Evolutionary conservation across 257 asterid species (phyloP), one percentile per base, ranked within the genome.

Genomic region (Primulina tabacum): DNA sequence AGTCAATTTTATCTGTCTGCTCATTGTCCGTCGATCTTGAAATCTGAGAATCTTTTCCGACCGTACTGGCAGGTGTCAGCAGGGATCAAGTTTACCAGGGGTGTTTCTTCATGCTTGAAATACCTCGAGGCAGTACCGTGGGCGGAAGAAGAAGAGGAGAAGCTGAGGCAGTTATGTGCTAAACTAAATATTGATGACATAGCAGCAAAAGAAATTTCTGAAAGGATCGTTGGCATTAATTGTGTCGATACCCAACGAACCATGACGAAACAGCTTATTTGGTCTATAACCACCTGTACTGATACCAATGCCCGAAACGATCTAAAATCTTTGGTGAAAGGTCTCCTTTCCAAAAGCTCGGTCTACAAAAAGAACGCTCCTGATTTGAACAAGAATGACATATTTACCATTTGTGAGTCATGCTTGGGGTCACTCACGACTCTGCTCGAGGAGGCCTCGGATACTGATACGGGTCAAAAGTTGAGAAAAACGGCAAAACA

Each of bases 101-200:
- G 93, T 62, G 81, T 87, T 75, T 78, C 84, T 43, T 80, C 95
- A 2, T 90, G 97, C 76, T 77, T 92, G 65, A 81, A 86, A 70
- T 92, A 86, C 80, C 87, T 92, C 37, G 97, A 88, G 77, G 97
- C 96, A 34, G 90, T 92, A 65, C 98, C 98, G 10, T 92, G 98
- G 98, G 79, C 89, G 0, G 98, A 92, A 78, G 96, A 90, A 78
- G 98, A 92, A 71, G 98, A 92, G 84, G 97, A 87, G 77, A 92
- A 88, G 84, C 84, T 92, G 65, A 86, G 92, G 76, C 77, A 74
- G 50, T 73, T 90, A 73, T 85, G 90, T 64, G 30, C 75, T 37
- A 82, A 80, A 74, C 65, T 65, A 18, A 78, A 80, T 67, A 71
- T 88, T 43, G 92, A 86, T 7, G 86, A 83, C 69, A 78, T 75